Evolutionary conservation across 371 early-diverging fungal genomes (phyloP).

Genomic region (Lichtheimia corymbifera): DNA sequence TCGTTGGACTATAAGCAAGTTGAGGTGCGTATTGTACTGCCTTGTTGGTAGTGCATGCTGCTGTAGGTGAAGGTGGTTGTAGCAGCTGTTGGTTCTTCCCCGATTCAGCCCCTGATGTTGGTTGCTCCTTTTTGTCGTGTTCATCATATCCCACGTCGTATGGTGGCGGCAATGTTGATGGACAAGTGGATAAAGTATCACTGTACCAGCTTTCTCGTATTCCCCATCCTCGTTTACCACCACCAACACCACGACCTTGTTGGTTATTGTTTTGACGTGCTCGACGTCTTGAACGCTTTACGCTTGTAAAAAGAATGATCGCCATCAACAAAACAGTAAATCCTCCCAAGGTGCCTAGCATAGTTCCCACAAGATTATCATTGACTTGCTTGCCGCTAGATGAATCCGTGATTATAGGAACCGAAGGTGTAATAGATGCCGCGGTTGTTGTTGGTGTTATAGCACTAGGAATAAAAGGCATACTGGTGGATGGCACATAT

Average conservation of each 20-base stretch:
- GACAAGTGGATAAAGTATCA: constrained; percentile 4
- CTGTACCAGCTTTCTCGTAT: constrained; percentile 13
- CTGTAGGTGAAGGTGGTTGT: constrained; percentile 10
- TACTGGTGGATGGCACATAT: too few relatives aligned
- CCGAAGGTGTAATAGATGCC: background rate
- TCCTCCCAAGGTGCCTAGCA: constrained; percentile 13
- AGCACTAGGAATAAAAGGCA: too few relatives aligned
- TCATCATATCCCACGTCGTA: constrained; percentile 2
- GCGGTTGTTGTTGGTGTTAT: background rate
- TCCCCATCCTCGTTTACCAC: constrained; percentile 9
- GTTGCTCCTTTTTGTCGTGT: background rate
- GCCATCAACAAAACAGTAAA: constrained; percentile 2
- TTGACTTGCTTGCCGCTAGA: background rate
- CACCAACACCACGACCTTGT: background rate
- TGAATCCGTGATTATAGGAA: background rate
- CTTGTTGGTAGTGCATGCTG: background rate
- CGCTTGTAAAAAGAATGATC: background rate
- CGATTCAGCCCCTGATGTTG: background rate
- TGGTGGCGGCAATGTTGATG: constrained; percentile 11
- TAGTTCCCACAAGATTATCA: constrained; percentile 7
- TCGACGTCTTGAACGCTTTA: background rate
- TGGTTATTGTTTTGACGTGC: background rate
- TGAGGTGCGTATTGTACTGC: constrained; percentile 5
- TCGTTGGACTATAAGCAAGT: constrained; percentile 11
- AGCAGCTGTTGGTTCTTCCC: background rate